phyloP scores from a whole-genome alignment of 179 eudicot genomes.

The Drosera spatulata region DNA sequence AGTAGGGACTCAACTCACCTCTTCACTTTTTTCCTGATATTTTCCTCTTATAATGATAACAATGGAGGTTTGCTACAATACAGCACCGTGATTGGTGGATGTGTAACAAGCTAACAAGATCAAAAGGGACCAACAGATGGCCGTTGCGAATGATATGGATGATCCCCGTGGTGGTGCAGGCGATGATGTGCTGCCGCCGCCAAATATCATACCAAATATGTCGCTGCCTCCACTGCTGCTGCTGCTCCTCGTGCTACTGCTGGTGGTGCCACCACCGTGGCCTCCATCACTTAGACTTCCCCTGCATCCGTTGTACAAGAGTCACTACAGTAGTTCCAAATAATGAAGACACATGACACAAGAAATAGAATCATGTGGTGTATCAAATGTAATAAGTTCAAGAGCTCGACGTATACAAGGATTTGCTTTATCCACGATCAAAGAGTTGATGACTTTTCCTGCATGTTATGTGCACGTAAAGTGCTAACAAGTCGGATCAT shows the following conservation, averaged over 20 bases:
- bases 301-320: neutral
- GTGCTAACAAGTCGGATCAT: too few species aligned
- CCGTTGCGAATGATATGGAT: slow-evolving; percentile 5
- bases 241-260: slow-evolving; percentile 8
- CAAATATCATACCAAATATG: slow-evolving; percentile 32
- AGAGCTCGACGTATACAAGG: too few species aligned
- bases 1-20: too few species aligned
- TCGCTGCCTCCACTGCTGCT: slow-evolving; percentile 11
- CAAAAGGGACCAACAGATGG: slow-evolving; percentile 12
- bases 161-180: slow-evolving; percentile 4
- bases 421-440: too few species aligned
- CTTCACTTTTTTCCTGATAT: too few species aligned
- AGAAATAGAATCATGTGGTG: too few species aligned
- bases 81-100: slow-evolving; percentile 16
- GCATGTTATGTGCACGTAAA: too few species aligned
- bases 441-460: too few species aligned
- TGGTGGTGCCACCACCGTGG: slow-evolving; percentile 19
- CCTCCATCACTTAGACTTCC: slow-evolving; percentile 11
- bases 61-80: slow-evolving; percentile 7
- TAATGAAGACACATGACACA: too few species aligned
- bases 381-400: too few species aligned
- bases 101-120: slow-evolving; percentile 13
- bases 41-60: slow-evolving; percentile 1
- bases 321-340: too few species aligned
- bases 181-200: slow-evolving; percentile 12